Percentiles rank a stretch among this genome's conserved stretches.
Conservation (phyloP, 1,284 basidiomycete species). For the Cutaneotrichosporon sp. region DNA sequence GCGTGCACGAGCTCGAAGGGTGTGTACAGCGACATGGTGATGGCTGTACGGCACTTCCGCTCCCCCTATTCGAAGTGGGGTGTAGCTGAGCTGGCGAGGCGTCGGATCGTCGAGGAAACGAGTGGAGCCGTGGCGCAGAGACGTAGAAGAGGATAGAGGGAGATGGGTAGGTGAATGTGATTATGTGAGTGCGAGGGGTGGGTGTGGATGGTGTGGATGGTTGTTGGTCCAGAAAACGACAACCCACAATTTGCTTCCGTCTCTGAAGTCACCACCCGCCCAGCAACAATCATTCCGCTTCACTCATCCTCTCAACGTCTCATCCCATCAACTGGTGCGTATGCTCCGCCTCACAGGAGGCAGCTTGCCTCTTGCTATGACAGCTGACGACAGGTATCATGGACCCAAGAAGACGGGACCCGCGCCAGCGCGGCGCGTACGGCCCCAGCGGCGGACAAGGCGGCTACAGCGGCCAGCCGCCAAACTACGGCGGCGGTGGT, state of each 20-base stretch:
- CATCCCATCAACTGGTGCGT: not conserved
- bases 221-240: conserved; percentile 8
- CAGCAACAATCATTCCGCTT: not conserved
- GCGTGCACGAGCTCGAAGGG: conserved; percentile 45
- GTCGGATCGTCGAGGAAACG: not conserved
- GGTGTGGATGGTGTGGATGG: conserved; percentile 2
- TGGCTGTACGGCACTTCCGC: conserved; percentile 6
- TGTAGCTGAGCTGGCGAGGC: not conserved
- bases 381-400: conserved; percentile 7
- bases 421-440: conserved; percentile 19
- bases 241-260: conserved; percentile 12
- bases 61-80: not conserved
- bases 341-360: not conserved
- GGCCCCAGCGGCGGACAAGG: conserved; percentile 5
- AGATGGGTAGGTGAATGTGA: not conserved
- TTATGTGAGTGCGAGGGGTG: not conserved
- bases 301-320: not conserved
- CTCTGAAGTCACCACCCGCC: conserved; percentile 6
- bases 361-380: too few relatives aligned
- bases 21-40: conserved; percentile 31
- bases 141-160: not conserved
- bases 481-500: conserved; percentile 3
- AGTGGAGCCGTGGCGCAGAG: not conserved
- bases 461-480: not conserved
- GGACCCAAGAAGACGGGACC: conserved; percentile 23